Evolutionary conservation across 148 eudicot species (phyloP).

Genomic region (Silene latifolia): DNA sequence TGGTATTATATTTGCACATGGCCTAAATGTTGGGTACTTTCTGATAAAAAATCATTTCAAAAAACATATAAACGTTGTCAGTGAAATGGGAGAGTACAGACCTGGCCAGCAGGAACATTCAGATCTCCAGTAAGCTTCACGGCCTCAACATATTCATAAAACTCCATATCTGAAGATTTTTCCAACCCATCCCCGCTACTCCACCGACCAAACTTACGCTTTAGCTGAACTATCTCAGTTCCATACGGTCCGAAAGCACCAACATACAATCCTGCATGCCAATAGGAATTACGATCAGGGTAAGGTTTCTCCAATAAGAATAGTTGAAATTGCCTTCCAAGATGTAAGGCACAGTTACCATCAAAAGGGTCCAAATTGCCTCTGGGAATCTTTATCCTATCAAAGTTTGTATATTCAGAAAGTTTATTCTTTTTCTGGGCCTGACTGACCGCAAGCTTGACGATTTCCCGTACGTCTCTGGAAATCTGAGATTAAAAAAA

Average conservation of each 20-base stretch:
- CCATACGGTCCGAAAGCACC: constrained; percentile 99
- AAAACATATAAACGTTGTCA: neutral
- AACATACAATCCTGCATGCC: constrained; percentile 68
- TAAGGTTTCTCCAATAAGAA: neutral
- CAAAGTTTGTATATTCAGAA: constrained; percentile 70
- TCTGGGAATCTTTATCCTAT: constrained; percentile 57
- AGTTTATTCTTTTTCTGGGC: constrained; percentile 72
- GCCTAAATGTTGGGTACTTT: too few species aligned
- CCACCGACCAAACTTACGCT: constrained; percentile 94
- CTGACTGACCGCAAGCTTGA: constrained; percentile 74
- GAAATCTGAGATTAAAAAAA: constrained; percentile 45
- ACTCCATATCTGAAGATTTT: constrained; percentile 66
- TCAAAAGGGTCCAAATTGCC: constrained; percentile 91
- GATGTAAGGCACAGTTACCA: constrained; percentile 41
- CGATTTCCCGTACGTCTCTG: constrained; percentile 70
- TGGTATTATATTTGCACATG: too few species aligned
- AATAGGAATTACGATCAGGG: constrained; percentile 14
- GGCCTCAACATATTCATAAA: constrained; percentile 98
- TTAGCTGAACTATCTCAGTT: constrained; percentile 86
- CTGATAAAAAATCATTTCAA: too few species aligned
- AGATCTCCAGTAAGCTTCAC: constrained; percentile 94
- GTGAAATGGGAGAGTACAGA: constrained; percentile 21
- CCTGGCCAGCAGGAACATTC: constrained; percentile 98
- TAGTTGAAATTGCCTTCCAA: constrained; percentile 10
- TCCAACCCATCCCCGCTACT: constrained; percentile 44